phyloP scores from a whole-genome alignment of 495 filamentous ascomycete genomes.

The Aspergillus egyptiacus region DNA sequence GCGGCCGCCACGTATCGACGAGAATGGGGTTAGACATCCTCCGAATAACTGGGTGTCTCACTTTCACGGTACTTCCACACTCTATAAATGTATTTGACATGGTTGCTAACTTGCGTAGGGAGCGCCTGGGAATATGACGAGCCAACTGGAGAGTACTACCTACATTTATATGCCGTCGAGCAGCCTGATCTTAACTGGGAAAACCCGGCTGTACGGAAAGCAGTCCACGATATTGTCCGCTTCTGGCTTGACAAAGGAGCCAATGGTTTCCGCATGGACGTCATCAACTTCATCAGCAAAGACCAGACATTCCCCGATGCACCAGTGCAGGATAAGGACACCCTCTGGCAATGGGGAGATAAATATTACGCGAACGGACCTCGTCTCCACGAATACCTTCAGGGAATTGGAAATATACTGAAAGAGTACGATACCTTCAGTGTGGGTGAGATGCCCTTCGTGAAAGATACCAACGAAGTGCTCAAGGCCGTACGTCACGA shows the following conservation, averaged over 20 bases:
- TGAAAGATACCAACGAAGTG: conserved; percentile 51
- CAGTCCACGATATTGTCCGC: conserved; percentile 60
- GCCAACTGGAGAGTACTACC: conserved; percentile 59
- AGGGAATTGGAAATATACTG: conserved; percentile 59
- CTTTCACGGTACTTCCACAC: conserved; percentile 42
- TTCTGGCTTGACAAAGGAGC: conserved; percentile 68
- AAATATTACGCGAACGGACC: conserved; percentile 60
- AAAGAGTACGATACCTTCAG: conserved; percentile 61
- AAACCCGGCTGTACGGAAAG: conserved; percentile 51
- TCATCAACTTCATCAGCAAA: conserved; percentile 64
- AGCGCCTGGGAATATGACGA: conserved; percentile 64
- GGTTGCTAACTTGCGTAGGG: conserved; percentile 26
- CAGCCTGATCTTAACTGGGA: conserved; percentile 79
- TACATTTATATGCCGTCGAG: conserved; percentile 58
- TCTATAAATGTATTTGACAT: too few species aligned
- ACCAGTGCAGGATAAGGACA: conserved; percentile 46
- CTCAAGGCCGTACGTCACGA: conserved; percentile 52
- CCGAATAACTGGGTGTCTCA: conserved; percentile 66
- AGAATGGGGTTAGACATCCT: conserved; percentile 54
- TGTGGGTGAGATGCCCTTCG: conserved; percentile 66
- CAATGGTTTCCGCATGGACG: conserved; percentile 66
- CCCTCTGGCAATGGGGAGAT: conserved; percentile 49
- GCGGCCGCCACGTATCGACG: conserved; percentile 53
- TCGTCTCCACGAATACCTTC: conserved; percentile 57
- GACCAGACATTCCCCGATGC: conserved; percentile 55